Conservation (phyloP, 345 rosid genomes). For the Cardamine chenopodiifolia region DNA sequence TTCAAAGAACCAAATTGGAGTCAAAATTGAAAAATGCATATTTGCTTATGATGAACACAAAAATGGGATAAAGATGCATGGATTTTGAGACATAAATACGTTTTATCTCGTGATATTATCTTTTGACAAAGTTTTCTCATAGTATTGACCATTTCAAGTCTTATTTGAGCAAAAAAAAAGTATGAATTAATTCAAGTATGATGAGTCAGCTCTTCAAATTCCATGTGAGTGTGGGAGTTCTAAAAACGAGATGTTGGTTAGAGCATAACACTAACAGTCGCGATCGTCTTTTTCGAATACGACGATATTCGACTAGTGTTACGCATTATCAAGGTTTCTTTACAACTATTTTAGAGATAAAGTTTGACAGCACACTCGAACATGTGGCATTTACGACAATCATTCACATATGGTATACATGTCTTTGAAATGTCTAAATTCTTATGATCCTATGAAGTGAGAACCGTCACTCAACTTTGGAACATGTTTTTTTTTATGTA, state of each 20-base stretch:
- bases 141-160: background rate
- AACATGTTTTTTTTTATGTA: background rate
- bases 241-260: background rate
- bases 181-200: no score
- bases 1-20: background rate
- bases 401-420: background rate
- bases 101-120: background rate
- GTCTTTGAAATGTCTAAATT: background rate
- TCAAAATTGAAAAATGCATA: background rate
- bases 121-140: background rate
- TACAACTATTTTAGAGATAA: background rate
- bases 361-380: background rate
- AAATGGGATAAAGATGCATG: constrained; percentile 25
- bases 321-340: background rate
- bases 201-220: background rate
- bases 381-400: background rate
- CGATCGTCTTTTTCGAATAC: background rate
- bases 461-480: no score
- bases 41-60: constrained; percentile 21
- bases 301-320: background rate
- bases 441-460: background rate
- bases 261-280: background rate
- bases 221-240: background rate
- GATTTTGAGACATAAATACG: constrained; percentile 16
- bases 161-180: background rate